phyloP scores from a whole-genome alignment of 257 asterid genomes.

The Vinca minor region DNA sequence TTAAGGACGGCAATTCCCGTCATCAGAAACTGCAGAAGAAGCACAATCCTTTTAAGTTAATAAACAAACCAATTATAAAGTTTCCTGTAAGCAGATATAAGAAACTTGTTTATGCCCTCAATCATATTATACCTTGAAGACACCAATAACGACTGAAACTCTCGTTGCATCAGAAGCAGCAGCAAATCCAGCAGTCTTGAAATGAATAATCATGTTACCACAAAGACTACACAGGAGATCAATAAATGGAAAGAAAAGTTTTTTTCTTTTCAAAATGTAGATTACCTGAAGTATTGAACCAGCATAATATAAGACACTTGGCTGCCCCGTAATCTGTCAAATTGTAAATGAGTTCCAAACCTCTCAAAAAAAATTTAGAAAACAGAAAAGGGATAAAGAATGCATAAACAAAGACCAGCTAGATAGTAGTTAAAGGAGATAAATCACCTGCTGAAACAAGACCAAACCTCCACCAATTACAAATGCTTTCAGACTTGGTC shows the following conservation, averaged over 20 bases:
- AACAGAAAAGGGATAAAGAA: neutral
- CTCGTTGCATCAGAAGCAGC: constrained; percentile 96
- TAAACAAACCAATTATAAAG: neutral
- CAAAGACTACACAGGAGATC: constrained; percentile 3
- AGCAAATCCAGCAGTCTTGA: constrained; percentile 87
- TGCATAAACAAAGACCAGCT: neutral
- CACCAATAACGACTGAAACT: constrained; percentile 79
- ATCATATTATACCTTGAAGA: constrained; percentile 64
- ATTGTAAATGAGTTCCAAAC: neutral
- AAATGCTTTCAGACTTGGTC: constrained; percentile 86
- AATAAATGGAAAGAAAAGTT: constrained; percentile 10
- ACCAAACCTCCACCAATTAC: constrained; percentile 95
- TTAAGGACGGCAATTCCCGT: constrained; percentile 91
- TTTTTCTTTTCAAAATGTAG: neutral
- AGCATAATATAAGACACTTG: constrained; percentile 93
- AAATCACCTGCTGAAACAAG: constrained; percentile 85
- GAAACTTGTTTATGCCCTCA: constrained; percentile 4
- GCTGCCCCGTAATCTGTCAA: constrained; percentile 90
- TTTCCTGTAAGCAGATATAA: neutral
- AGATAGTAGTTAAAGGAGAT: neutral
- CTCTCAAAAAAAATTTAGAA: neutral
- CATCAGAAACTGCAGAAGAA: constrained; percentile 60
- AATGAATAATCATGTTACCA: constrained; percentile 11
- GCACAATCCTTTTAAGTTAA: neutral
- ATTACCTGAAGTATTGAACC: constrained; percentile 95